Percentiles rank a stretch among this genome's conserved stretches.
Conservation (phyloP, 2,329 filamentous ascomycete genomes). For the Clonostachys chloroleuca region DNA sequence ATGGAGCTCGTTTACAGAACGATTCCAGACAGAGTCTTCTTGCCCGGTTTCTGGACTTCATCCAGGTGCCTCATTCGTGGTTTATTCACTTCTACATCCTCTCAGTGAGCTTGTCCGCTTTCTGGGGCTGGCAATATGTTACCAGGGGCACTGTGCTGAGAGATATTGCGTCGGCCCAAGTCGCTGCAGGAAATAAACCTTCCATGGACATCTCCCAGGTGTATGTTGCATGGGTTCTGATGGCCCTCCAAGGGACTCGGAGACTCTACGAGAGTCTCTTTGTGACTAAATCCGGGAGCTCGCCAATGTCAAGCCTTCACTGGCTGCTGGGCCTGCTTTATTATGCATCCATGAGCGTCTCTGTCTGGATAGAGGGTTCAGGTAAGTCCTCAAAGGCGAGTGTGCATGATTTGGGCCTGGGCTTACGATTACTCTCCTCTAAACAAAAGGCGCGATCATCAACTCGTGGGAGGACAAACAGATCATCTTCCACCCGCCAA, state of each 20-base stretch:
- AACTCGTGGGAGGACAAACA: slow-evolving; percentile 18
- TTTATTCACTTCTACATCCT: slow-evolving; percentile 84
- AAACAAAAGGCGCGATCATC: slow-evolving; percentile 20
- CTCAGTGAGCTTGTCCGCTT: slow-evolving; percentile 63
- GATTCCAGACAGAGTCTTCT: slow-evolving; percentile 12
- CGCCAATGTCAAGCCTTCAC: slow-evolving; percentile 81
- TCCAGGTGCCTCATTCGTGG: slow-evolving; percentile 79
- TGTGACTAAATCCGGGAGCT: slow-evolving; percentile 57
- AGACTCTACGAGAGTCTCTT: slow-evolving; percentile 71
- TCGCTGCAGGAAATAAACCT: neutral
- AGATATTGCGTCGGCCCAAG: slow-evolving; percentile 28
- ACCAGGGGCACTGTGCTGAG: slow-evolving; percentile 48
- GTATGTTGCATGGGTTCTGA: slow-evolving; percentile 63
- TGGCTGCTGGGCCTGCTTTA: slow-evolving; percentile 76
- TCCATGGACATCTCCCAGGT: slow-evolving; percentile 59
- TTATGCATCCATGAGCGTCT: slow-evolving; percentile 69
- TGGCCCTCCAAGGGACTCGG: slow-evolving; percentile 70
- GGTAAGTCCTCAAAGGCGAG: slow-evolving; percentile 40
- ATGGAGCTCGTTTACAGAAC: slow-evolving; percentile 37
- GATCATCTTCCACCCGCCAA: neutral
- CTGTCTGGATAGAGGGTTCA: slow-evolving; percentile 81
- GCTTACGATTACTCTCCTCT: slow-evolving; percentile 4
- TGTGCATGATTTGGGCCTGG: neutral
- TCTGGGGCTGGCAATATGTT: slow-evolving; percentile 68
- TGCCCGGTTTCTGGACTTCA: slow-evolving; percentile 18